Evolutionary conservation across 495 filamentous ascomycete species (phyloP).

Genomic region (Amphirosellinia nigrospora): DNA sequence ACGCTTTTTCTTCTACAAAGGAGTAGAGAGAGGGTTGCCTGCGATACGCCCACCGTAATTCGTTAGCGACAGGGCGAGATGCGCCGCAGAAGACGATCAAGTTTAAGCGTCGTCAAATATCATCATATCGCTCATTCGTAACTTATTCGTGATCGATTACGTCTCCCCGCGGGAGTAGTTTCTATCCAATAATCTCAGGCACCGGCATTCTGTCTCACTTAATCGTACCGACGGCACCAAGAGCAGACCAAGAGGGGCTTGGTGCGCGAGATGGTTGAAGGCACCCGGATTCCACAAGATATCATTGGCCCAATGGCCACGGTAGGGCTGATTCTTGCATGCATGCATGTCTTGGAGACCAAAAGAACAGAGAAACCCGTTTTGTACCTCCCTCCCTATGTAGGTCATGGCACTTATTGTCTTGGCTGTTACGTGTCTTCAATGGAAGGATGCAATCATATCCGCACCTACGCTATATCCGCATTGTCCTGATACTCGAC

Average conservation of each 20-base stretch:
- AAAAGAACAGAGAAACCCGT: not conserved
- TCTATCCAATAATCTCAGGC: constrained; percentile 30
- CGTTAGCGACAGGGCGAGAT: not conserved
- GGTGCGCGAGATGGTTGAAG: constrained; percentile 16
- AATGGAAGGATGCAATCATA: constrained; percentile 1
- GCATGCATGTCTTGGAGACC: constrained; percentile 17
- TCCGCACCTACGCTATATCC: not conserved
- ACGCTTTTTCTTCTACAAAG: not conserved
- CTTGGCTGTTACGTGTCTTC: constrained; percentile 15
- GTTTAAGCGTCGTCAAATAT: not conserved
- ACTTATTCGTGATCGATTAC: constrained; percentile 33
- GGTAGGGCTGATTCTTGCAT: constrained; percentile 21
- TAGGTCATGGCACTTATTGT: not conserved
- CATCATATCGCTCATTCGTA: constrained; percentile 16
- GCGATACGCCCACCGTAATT: not conserved
- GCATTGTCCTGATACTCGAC: too few relatives aligned
- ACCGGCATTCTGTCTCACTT: constrained; percentile 35
- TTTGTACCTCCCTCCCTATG: not conserved
- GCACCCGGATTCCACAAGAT: not conserved
- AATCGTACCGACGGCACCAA: constrained; percentile 22
- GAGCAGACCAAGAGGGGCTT: constrained; percentile 11
- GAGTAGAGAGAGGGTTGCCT: constrained; percentile 1
- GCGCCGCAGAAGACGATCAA: not conserved
- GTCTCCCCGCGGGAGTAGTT: constrained; percentile 28
- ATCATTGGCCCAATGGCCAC: constrained; percentile 1